These are phyloP conservation scores for Phytopythium helicoides DNA, from an alignment of 352 stramenopile genomes.

Conservation along the genomic window DNA sequence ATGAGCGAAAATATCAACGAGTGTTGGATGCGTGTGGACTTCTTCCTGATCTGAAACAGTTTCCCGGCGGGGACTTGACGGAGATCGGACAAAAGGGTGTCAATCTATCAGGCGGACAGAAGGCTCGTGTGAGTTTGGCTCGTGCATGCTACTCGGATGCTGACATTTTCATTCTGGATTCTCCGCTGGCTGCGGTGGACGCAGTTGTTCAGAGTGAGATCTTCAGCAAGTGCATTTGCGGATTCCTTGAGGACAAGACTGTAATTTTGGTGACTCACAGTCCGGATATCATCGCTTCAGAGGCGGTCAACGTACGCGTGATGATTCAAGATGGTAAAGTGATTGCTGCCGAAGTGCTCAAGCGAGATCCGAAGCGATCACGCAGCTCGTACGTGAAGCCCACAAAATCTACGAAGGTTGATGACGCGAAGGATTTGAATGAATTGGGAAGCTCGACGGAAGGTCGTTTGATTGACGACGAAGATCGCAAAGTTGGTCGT, in stretches of 20 bases:
- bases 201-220: conserved; percentile 90
- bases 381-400: too few species aligned
- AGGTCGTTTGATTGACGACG: too few species aligned
- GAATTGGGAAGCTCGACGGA: too few species aligned
- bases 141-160: conserved; percentile 60
- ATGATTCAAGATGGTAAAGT: too few species aligned
- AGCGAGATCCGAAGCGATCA: too few species aligned
- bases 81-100: conserved; percentile 96
- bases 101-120: conserved; percentile 93
- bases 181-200: conserved; percentile 91
- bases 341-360: conserved; percentile 21
- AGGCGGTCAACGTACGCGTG: conserved; percentile 22
- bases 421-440: too few species aligned
- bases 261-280: conserved; percentile 92
- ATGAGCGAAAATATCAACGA: conserved; percentile 38
- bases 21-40: conserved; percentile 82
- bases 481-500: conserved; percentile 32
- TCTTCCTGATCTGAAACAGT: conserved; percentile 75
- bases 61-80: conserved; percentile 86
- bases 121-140: conserved; percentile 67
- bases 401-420: too few species aligned
- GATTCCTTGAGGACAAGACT: conserved; percentile 35
- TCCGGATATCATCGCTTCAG: conserved; percentile 51
- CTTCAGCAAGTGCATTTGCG: conserved; percentile 52
- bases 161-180: conserved; percentile 87